Conservation (phyloP, 768 basidiomycete genomes). For the Amanita fuliginea region DNA sequence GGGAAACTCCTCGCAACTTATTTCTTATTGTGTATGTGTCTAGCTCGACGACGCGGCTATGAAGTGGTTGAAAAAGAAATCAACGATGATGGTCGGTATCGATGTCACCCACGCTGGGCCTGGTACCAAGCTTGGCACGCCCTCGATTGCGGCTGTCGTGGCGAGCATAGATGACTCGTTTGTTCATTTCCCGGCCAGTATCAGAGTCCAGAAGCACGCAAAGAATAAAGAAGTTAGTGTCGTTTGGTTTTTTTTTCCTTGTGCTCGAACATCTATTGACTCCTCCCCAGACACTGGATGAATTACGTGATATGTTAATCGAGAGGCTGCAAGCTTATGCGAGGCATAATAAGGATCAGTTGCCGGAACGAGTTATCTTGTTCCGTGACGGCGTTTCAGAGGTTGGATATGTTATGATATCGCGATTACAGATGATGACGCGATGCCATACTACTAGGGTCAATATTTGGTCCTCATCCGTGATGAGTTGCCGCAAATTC, state of each 20-base stretch:
- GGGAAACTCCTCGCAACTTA: too few relatives aligned
- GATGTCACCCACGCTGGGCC: conserved; percentile 79
- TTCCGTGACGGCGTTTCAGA: conserved; percentile 73
- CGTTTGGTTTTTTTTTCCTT: neutral
- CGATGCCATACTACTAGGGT: conserved; percentile 30
- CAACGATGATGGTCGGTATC: conserved; percentile 79
- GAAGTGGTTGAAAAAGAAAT: conserved; percentile 52
- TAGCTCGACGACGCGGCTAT: conserved; percentile 47
- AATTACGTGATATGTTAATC: conserved; percentile 54
- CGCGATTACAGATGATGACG: neutral
- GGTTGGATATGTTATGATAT: conserved; percentile 67
- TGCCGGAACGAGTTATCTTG: conserved; percentile 61
- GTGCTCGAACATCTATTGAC: conserved; percentile 4
- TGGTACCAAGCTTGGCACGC: conserved; percentile 54
- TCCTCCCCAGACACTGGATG: conserved; percentile 52
- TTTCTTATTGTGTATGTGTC: too few relatives aligned
- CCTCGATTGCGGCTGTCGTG: conserved; percentile 78
- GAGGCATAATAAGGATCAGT: conserved; percentile 31
- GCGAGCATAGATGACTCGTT: conserved; percentile 62
- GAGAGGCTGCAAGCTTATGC: conserved; percentile 55
- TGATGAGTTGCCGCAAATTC: conserved; percentile 52
- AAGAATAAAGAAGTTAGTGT: conserved; percentile 29
- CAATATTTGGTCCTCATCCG: conserved; percentile 56
- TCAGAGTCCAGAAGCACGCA: conserved; percentile 47
- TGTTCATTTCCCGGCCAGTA: conserved; percentile 68